phyloP scores from a whole-genome alignment of 768 basidiomycete species.

The Russula olivacea region DNA sequence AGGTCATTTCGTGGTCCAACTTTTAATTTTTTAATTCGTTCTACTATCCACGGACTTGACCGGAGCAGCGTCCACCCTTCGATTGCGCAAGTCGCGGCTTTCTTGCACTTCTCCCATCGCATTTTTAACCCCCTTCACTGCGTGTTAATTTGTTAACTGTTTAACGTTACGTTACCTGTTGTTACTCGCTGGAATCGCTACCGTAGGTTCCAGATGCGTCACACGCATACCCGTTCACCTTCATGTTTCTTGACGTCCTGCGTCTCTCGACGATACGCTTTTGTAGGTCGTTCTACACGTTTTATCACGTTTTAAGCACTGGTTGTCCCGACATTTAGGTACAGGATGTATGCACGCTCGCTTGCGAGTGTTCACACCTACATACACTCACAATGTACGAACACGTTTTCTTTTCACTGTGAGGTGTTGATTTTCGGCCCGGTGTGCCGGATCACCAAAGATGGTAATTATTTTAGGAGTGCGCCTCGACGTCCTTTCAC shows the following conservation, averaged over 20 bases:
- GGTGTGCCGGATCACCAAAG: background rate
- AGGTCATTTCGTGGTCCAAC: slow-evolving; percentile 67
- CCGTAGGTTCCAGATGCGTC: slow-evolving; percentile 3
- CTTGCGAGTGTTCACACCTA: slow-evolving; percentile 6
- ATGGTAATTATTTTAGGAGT: background rate
- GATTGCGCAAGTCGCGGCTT: slow-evolving; percentile 1
- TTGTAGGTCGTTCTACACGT: slow-evolving; percentile 2
- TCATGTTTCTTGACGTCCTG: background rate
- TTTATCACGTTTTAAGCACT: background rate
- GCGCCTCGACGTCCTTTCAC: background rate
- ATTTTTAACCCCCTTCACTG: background rate
- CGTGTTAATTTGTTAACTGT: background rate
- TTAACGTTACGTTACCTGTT: background rate
- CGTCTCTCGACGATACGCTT: slow-evolving; percentile 20
- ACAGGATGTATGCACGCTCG: slow-evolving; percentile 3
- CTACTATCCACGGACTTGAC: background rate
- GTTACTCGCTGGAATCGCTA: slow-evolving; percentile 14
- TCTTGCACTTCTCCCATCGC: background rate
- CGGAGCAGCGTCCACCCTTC: background rate
- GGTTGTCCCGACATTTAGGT: slow-evolving; percentile 1
- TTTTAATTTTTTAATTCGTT: slow-evolving; percentile 33
- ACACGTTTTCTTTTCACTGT: background rate
- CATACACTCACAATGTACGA: background rate
- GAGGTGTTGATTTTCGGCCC: background rate
- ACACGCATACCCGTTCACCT: slow-evolving; percentile 13